These are phyloP conservation scores for Neophaeococcomyces mojaviensis DNA, from an alignment of 2,329 filamentous ascomycete genomes.

Conservation along the genomic window DNA sequence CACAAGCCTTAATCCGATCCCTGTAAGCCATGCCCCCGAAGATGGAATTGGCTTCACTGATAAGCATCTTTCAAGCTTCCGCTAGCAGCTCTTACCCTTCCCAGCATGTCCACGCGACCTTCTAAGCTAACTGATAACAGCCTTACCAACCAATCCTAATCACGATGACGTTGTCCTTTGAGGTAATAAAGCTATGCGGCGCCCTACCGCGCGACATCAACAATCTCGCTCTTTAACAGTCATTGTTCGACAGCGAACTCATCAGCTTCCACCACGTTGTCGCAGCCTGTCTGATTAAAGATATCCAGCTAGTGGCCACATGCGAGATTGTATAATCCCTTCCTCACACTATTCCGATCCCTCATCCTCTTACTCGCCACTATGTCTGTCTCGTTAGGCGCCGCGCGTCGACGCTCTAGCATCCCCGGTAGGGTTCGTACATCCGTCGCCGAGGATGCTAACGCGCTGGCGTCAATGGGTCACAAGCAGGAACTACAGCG, in stretches of 20 bases:
- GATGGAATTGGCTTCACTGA: neutral
- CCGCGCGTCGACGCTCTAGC: neutral
- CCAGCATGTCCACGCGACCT: neutral
- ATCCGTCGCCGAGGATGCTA: constrained; percentile 35
- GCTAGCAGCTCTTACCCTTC: neutral
- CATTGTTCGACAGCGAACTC: too few species aligned
- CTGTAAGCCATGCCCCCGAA: neutral
- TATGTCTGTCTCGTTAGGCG: neutral
- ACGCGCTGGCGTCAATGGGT: constrained; percentile 48
- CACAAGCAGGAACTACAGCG: constrained; percentile 52
- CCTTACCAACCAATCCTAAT: neutral
- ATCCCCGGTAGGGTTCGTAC: constrained; percentile 11
- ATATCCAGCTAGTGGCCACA: too few species aligned
- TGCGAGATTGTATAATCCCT: too few species aligned
- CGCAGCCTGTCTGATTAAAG: too few species aligned
- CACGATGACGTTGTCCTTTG: too few species aligned
- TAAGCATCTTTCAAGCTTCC: neutral
- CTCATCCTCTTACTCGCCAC: too few species aligned
- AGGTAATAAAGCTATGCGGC: too few species aligned
- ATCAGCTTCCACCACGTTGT: too few species aligned
- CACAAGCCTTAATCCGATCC: too few species aligned
- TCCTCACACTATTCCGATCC: too few species aligned
- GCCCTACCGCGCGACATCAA: too few species aligned
- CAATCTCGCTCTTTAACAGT: too few species aligned
- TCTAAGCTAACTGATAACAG: neutral